phyloP scores from a whole-genome alignment of 2,329 filamentous ascomycete species.

The Stagonosporopsis rhizophila region DNA sequence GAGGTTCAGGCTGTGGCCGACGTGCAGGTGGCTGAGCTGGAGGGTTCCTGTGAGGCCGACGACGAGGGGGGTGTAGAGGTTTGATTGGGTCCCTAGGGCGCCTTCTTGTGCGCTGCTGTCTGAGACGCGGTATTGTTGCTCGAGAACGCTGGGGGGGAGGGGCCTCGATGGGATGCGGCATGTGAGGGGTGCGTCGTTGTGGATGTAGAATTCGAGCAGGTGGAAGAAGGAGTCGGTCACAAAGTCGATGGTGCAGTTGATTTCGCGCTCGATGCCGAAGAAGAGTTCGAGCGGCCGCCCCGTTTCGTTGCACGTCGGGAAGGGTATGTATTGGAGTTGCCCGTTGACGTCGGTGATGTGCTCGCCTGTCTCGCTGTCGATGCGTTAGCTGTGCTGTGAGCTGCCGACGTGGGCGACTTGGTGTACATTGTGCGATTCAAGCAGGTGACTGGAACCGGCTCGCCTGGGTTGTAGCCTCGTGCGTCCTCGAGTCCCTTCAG shows the following conservation, averaged over 20 bases:
- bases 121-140: too few relatives aligned
- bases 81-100: slow-evolving; percentile 43
- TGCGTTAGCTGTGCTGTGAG: slow-evolving; percentile 23
- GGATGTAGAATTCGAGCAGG: slow-evolving; percentile 94
- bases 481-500: slow-evolving; percentile 41
- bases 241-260: slow-evolving; percentile 83
- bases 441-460: slow-evolving; percentile 60
- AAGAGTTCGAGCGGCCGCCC: slow-evolving; percentile 79
- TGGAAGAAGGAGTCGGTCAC: slow-evolving; percentile 84
- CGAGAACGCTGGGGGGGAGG: too few relatives aligned
- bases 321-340: slow-evolving; percentile 90
- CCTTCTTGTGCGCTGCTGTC: slow-evolving; percentile 48
- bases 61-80: slow-evolving; percentile 77
- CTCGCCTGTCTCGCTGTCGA: slow-evolving; percentile 87
- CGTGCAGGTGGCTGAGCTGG: slow-evolving; percentile 83
- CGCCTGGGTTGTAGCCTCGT: slow-evolving; percentile 56
- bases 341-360: slow-evolving; percentile 82
- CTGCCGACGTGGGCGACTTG: too few relatives aligned
- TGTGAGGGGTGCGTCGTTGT: slow-evolving; percentile 90
- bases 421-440: slow-evolving; percentile 60
- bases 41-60: slow-evolving; percentile 89
- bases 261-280: slow-evolving; percentile 81
- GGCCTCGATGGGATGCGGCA: slow-evolving; percentile 89
- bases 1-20: slow-evolving; percentile 88
- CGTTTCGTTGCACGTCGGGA: slow-evolving; percentile 90